Conservation (phyloP, 495 filamentous ascomycete species). For the Glarea lozoyensis region DNA sequence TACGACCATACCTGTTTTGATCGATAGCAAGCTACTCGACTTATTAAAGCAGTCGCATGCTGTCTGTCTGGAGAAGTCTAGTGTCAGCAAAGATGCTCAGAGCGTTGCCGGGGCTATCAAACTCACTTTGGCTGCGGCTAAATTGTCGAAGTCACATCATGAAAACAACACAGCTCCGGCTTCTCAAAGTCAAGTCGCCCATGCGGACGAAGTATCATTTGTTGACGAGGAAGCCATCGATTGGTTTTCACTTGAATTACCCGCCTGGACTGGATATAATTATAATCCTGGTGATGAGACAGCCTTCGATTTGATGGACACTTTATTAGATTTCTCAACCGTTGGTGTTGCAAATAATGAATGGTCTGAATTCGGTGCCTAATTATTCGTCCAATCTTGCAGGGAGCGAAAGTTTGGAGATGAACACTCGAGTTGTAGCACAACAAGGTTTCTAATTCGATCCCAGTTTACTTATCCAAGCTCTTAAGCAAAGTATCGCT, state of each 20-base stretch:
- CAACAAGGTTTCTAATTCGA: too few species aligned
- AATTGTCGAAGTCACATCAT: not conserved
- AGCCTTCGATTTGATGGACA: slow-evolving; percentile 3
- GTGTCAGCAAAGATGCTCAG: not conserved
- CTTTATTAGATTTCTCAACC: too few species aligned
- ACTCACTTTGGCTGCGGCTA: not conserved
- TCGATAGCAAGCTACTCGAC: not conserved
- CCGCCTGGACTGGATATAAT: slow-evolving; percentile 1
- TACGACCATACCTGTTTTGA: not conserved
- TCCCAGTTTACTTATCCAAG: too few species aligned
- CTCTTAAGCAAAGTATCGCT: too few species aligned
- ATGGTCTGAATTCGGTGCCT: too few species aligned
- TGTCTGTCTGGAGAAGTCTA: not conserved
- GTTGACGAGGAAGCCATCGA: not conserved
- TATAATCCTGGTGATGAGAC: slow-evolving; percentile 2
- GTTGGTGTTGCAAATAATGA: too few species aligned
- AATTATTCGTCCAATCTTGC: too few species aligned
- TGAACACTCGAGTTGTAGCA: too few species aligned
- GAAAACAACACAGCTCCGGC: not conserved
- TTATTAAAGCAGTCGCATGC: not conserved
- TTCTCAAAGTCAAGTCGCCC: not conserved
- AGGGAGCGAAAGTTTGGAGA: too few species aligned
- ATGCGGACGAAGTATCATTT: not conserved
- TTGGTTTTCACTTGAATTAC: not conserved
- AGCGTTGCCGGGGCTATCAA: slow-evolving; percentile 1